Base-by-base conservation (phyloP, 2,329 filamentous ascomycete genomes). In the Phialophora macrospora region DNA sequence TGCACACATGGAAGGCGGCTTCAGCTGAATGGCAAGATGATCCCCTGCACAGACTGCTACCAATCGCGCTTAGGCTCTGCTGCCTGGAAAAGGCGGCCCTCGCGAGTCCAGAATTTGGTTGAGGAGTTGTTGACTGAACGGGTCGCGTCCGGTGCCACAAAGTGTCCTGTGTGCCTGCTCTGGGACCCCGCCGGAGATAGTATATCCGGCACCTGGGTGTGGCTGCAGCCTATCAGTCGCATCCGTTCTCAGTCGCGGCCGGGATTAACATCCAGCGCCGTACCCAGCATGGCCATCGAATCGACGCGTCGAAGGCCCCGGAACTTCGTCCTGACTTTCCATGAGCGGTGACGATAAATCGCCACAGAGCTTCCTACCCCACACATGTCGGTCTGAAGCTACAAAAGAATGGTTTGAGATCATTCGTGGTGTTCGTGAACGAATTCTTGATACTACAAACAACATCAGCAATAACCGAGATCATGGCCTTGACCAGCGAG, bases 311-410 rank as follows among this genome's bases (percentile, higher is more conserved):
- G n/a, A 44, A 17, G 38, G 17, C 5, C 17, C 17, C 38, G 38
- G 38, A n/a, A 41, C 17, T 41, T 41, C 4, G 38, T 44, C 38
- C 17, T 44, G 20, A n/a, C 6, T n/a, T n/a, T 44, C 7, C 38
- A 44, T n/a, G 38, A n/a, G 20, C 30, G 14, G 55, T 59, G 56
- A 59, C 41, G 56, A 59, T 5, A 34, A 59, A 28, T 48, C 3
- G n/a, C 41, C 9, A 44, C 20, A 6, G 56, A 20, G 6, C 24
- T 49, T 12, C 20, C 14, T 30, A 12, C 56, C 56, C 56, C 24
- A 20, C 56, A 28, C 1, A 49, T 24, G 20, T 48, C 4, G 24
- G 26, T 17, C 24, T 46, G 26, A 34, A 49, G 56, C 41, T 30
- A 49, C 32, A 49, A 44, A 49, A 59, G 56, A 59, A 4, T 8